Evolutionary conservation across 169 alveolate species (phyloP), one percentile per base, ranked within the genome.

Genomic region (Plasmodium ovale): DNA sequence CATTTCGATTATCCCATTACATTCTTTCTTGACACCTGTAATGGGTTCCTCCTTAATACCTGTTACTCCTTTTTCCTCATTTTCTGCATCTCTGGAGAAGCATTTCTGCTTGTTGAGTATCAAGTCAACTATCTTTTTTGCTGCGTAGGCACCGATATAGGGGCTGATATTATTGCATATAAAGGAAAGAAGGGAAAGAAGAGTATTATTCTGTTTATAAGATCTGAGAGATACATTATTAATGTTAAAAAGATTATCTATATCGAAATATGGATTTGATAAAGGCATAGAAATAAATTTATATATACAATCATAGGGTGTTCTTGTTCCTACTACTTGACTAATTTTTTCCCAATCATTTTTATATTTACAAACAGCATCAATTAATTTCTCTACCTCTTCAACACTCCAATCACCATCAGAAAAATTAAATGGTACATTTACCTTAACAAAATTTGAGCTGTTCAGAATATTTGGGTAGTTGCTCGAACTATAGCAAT

Each of bases 91-190:
- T 23, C 16, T 44, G 14, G 33, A 31, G 6, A 3, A 58, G n/a
- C 39, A 23, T 21, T 71, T 69, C 49, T 82, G 85, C 31, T 82
- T 82, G 6, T 64, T 42, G 14, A 82, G 59, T 53, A 82, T 65
- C 23, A 54, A 23, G 9, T 82, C 90, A 0, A 82, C 90, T 9
- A 82, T 82, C 51, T 82, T 82, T 59, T 82, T 82, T 0, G 90
- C 90, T 5, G 90, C 90, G 37, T 82, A 82, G 3, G 90, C 90
- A 0, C 90, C 90, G 4, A 82, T 68, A 56, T 65, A 82, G 4
- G 90, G 90, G 5, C 90, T 82, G 31, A 82, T 68, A 59, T 82
- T 14, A 42, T 68, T 82, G n/a, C 90, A 82, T 35, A 82, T 82
- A 56, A 64, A 82, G 35, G 90, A 67, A 37, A 82, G 74, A 2